These are phyloP conservation scores for Oxytropis ochrocephala DNA, from an alignment of 306 rosid genomes.

Conservation along the genomic window DNA sequence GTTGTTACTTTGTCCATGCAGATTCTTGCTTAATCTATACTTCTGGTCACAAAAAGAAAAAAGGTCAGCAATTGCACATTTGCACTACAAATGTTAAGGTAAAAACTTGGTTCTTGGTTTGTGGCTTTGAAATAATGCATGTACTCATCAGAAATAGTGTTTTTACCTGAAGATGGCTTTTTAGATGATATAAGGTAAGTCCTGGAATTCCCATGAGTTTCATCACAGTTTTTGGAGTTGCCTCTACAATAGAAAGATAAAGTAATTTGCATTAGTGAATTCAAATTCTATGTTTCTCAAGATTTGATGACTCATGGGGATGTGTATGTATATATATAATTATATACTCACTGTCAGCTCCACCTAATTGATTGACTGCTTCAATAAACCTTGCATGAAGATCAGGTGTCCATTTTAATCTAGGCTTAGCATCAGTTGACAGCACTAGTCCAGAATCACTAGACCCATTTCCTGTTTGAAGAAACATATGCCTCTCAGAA, in stretches of 20 bases:
- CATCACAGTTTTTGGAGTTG: constrained; percentile 97
- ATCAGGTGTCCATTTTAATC: constrained; percentile 94
- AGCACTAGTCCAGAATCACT: constrained; percentile 91
- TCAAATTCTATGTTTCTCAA: background rate
- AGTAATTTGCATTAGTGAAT: constrained; percentile 15
- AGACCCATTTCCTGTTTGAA: constrained; percentile 59
- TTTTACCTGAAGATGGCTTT: constrained; percentile 96
- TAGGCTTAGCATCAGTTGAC: constrained; percentile 92
- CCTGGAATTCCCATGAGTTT: constrained; percentile 97
- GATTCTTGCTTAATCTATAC: constrained; percentile 90
- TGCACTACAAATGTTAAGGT: constrained; percentile 20
- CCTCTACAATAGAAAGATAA: constrained; percentile 57
- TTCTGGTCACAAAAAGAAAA: constrained; percentile 44
- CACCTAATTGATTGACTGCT: constrained; percentile 87
- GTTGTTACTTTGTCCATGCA: constrained; percentile 65
- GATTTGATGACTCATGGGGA: background rate
- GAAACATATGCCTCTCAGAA: constrained; percentile 67
- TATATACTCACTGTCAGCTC: constrained; percentile 83
- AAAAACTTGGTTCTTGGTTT: background rate
- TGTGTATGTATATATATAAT: background rate
- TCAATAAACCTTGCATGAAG: constrained; percentile 87
- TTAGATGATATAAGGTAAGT: constrained; percentile 86
- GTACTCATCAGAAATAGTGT: background rate
- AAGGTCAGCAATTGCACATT: constrained; percentile 29
- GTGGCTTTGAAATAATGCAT: background rate